A percentile compares a stretch with the other conserved stretches of the same genome.
These are phyloP conservation scores for Guadua angustifolia DNA, from an alignment of 176 grass and related monocot genomes.

Conservation along the genomic window DNA sequence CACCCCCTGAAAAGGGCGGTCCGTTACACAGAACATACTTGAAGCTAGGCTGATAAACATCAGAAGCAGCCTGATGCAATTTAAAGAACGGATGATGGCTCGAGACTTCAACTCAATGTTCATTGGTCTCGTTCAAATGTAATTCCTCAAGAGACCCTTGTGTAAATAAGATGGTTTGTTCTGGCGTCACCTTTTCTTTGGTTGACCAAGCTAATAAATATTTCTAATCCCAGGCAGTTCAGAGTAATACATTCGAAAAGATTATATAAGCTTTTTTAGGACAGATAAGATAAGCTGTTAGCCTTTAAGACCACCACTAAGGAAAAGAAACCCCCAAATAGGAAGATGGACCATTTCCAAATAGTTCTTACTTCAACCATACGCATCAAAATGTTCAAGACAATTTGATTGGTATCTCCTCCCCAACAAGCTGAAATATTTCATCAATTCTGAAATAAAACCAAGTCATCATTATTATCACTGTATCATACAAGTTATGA, in stretches of 20 bases:
- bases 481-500: not conserved
- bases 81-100: not conserved
- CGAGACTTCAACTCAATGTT: not conserved
- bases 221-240: not conserved
- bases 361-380: not conserved
- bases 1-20: too few relatives aligned
- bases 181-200: not conserved
- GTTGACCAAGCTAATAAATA: not conserved
- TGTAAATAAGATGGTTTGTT: slow-evolving; percentile 13
- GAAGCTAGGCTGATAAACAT: not conserved
- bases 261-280: not conserved
- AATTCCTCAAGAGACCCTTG: not conserved
- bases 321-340: not conserved
- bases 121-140: not conserved
- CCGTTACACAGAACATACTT: slow-evolving; percentile 4
- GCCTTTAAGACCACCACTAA: not conserved
- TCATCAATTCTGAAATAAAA: slow-evolving; percentile 55
- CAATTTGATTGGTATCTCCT: slow-evolving; percentile 53
- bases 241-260: not conserved
- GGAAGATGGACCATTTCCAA: not conserved
- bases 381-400: slow-evolving; percentile 45
- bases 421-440: slow-evolving; percentile 65
- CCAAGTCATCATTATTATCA: not conserved
- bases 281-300: not conserved
- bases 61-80: not conserved